These are phyloP conservation scores for Trichocladium antarcticum DNA, from an alignment of 495 filamentous ascomycete species.

Conservation along the genomic window DNA sequence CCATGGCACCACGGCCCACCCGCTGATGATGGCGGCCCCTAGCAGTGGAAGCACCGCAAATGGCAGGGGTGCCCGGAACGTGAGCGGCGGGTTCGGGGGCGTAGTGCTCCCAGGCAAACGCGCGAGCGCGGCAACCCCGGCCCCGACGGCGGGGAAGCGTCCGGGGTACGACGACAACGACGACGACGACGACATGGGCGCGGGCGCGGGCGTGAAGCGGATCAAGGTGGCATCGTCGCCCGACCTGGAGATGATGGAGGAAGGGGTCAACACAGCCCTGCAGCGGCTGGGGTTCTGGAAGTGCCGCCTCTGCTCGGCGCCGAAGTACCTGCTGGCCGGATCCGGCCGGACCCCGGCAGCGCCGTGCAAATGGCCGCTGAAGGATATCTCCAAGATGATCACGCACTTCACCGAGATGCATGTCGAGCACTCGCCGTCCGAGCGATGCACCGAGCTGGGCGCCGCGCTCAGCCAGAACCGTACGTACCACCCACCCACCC, in stretches of 20 bases:
- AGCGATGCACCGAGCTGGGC: constrained; percentile 34
- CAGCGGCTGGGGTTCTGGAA: constrained; percentile 38
- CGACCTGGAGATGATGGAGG: not conserved
- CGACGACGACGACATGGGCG: not conserved
- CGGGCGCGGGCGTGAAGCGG: constrained; percentile 1
- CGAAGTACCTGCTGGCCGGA: constrained; percentile 32
- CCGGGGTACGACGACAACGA: not conserved
- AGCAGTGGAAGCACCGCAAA: not conserved
- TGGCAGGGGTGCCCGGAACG: not conserved
- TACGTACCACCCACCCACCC: constrained; percentile 11
- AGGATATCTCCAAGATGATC: constrained; percentile 38
- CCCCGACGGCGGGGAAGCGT: not conserved
- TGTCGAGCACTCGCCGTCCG: constrained; percentile 26
- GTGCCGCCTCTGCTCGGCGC: constrained; percentile 33
- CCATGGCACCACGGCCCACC: not conserved
- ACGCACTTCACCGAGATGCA: constrained; percentile 38
- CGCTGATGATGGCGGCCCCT: not conserved
- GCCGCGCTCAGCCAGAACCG: constrained; percentile 31
- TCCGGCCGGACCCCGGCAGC: constrained; percentile 30
- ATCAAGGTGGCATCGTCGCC: not conserved
- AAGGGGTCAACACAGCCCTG: constrained; percentile 12
- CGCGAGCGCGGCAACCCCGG: not conserved
- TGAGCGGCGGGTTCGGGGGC: not conserved
- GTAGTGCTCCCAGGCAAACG: not conserved
- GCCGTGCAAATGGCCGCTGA: constrained; percentile 39